Conservation (phyloP, 192 early-diverging fungal genomes). For the Dispira simplex region DNA sequence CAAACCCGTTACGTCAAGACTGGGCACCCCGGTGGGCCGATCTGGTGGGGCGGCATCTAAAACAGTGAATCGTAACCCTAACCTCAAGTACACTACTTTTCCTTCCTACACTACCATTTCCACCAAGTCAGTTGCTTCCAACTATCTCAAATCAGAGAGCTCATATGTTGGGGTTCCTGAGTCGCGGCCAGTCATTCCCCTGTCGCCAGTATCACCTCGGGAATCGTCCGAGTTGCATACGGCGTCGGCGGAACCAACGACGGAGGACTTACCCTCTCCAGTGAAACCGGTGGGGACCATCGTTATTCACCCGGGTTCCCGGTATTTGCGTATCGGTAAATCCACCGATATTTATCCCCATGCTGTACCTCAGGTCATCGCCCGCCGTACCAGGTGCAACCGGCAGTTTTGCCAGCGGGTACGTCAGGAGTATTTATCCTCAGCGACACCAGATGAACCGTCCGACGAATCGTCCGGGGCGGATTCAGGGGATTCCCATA, state of each 20-base stretch:
- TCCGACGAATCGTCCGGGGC: slow-evolving; percentile 7
- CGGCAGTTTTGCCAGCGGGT: no score
- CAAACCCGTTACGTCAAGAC: no score
- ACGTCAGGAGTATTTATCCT: no score
- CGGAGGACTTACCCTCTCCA: background rate
- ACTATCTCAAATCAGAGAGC: background rate
- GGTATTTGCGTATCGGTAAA: slow-evolving; percentile 61
- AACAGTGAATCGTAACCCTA: background rate
- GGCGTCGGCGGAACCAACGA: background rate
- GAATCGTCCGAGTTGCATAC: background rate
- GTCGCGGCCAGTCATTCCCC: background rate
- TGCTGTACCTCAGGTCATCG: slow-evolving; percentile 65
- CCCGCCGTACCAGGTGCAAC: slow-evolving; percentile 34
- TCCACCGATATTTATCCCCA: slow-evolving; percentile 69
- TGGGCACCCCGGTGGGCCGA: no score
- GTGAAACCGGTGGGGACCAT: slow-evolving; percentile 19
- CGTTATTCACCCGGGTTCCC: slow-evolving; percentile 78
- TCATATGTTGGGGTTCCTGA: slow-evolving; percentile 2
- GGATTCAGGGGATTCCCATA: slow-evolving; percentile 7
- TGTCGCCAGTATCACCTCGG: background rate
- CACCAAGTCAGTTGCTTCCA: background rate
- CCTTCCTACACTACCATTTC: slow-evolving; percentile 3
- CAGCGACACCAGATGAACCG: slow-evolving; percentile 12
- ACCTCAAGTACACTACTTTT: slow-evolving; percentile 6
- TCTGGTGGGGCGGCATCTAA: background rate